Conservation (phyloP, 148 eudicot genomes). For the Nepenthes mirabilis region DNA sequence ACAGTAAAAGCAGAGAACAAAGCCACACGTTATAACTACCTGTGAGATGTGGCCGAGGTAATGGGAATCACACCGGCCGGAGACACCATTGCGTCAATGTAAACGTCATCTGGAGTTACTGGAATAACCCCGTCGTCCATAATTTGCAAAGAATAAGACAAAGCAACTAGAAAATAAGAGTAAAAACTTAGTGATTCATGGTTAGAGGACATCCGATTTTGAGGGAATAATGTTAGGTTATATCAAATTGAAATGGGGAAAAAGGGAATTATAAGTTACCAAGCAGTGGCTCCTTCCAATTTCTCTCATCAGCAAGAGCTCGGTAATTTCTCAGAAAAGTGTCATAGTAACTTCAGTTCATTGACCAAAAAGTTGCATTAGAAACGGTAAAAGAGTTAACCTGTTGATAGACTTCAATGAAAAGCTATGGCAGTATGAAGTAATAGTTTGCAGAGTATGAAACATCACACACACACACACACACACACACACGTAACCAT, state of each 20-base stretch:
- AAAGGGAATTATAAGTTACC: conserved; percentile 21
- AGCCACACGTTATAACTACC: neutral
- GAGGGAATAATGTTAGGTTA: neutral
- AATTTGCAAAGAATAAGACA: conserved; percentile 78
- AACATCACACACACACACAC: too few relatives aligned
- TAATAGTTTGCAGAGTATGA: too few relatives aligned
- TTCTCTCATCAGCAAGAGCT: conserved; percentile 54
- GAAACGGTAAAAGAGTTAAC: neutral
- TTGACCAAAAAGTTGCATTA: conserved; percentile 3
- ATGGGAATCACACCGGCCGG: conserved; percentile 78
- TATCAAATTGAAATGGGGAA: neutral
- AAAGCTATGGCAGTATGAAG: too few relatives aligned
- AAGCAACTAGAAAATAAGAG: conserved; percentile 49
- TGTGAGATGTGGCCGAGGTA: conserved; percentile 41
- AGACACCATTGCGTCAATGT: conserved; percentile 68
- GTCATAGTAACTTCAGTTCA: conserved; percentile 67
- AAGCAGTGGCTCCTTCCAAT: conserved; percentile 84
- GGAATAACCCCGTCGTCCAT: conserved; percentile 87
- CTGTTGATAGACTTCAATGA: too few relatives aligned
- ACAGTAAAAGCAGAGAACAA: too few relatives aligned
- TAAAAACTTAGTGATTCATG: neutral
- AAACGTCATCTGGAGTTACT: conserved; percentile 64
- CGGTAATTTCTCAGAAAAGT: conserved; percentile 75
- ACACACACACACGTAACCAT: too few relatives aligned
- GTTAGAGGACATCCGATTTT: neutral